Evolutionary conservation across 2,329 filamentous ascomycete species (phyloP).

Genomic region (Clarireedia monteithiana): DNA sequence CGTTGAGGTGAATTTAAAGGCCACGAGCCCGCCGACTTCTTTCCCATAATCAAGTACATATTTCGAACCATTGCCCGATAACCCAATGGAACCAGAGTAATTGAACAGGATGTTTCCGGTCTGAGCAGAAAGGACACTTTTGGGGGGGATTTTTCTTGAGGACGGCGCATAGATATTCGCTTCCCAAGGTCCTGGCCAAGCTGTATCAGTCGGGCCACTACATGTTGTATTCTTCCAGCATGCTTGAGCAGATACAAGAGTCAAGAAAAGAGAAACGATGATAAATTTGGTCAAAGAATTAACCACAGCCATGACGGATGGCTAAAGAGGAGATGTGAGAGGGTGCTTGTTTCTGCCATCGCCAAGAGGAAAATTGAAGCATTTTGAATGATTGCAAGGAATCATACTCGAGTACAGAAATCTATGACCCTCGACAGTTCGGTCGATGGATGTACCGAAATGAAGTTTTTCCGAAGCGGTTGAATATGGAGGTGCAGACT

Average conservation of each 20-base stretch:
- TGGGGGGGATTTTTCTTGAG: conserved; percentile 42
- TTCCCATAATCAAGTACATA: conserved; percentile 51
- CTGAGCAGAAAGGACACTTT: conserved; percentile 34
- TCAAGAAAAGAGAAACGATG: neutral
- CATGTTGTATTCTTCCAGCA: conserved; percentile 53
- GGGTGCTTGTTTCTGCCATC: neutral
- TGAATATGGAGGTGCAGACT: conserved; percentile 5
- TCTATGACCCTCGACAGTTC: neutral
- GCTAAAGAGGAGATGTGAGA: neutral
- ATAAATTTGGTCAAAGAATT: neutral
- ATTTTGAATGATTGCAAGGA: neutral
- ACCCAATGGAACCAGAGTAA: conserved; percentile 10
- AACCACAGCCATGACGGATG: conserved; percentile 1
- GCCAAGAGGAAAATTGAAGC: neutral
- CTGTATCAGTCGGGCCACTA: conserved; percentile 38
- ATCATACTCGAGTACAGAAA: neutral
- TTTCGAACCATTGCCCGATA: conserved; percentile 39
- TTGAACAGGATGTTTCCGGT: conserved; percentile 24
- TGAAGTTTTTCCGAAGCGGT: conserved; percentile 8
- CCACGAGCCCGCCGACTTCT: conserved; percentile 50
- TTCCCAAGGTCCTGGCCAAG: conserved; percentile 53
- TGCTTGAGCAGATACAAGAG: conserved; percentile 9
- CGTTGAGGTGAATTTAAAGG: conserved; percentile 25
- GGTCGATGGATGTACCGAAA: conserved; percentile 8
- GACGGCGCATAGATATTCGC: conserved; percentile 47